Conservation (phyloP, 371 early-diverging fungal species). For the Neoconidiobolus thromboides region DNA sequence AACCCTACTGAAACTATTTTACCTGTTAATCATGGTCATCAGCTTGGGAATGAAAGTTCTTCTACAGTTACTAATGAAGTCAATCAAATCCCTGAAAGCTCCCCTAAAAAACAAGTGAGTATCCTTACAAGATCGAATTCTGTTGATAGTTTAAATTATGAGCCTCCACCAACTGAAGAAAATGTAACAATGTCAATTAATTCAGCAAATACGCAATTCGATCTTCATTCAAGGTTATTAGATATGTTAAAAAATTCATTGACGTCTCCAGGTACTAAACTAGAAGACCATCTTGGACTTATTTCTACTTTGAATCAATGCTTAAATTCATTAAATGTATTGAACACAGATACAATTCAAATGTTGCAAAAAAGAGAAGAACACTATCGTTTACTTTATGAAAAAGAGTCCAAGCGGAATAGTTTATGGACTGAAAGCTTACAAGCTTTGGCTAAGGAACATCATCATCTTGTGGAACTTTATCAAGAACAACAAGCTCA, state of each 20-base stretch:
- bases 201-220: neutral
- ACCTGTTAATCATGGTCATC: conserved; percentile 4
- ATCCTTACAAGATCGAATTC: neutral
- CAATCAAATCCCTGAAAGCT: neutral
- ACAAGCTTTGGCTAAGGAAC: conserved; percentile 9
- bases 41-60: neutral
- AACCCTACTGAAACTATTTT: neutral
- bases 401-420: conserved; percentile 13
- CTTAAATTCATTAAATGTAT: neutral
- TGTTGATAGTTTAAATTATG: neutral
- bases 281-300: neutral
- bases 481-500: neutral
- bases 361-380: conserved; percentile 14
- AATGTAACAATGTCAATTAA: neutral
- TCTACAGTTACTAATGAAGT: neutral
- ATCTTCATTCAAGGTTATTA: neutral
- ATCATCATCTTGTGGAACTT: conserved; percentile 10
- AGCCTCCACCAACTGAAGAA: neutral
- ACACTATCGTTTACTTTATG: conserved; percentile 11
- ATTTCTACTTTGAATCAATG: neutral
- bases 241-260: neutral
- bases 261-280: neutral
- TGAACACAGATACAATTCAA: neutral
- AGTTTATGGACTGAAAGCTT: conserved; percentile 10
- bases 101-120: neutral